These are phyloP conservation scores for Sugiyamaella qingdaonensis DNA, from an alignment of 805 yeast species.

Conservation along the genomic window DNA sequence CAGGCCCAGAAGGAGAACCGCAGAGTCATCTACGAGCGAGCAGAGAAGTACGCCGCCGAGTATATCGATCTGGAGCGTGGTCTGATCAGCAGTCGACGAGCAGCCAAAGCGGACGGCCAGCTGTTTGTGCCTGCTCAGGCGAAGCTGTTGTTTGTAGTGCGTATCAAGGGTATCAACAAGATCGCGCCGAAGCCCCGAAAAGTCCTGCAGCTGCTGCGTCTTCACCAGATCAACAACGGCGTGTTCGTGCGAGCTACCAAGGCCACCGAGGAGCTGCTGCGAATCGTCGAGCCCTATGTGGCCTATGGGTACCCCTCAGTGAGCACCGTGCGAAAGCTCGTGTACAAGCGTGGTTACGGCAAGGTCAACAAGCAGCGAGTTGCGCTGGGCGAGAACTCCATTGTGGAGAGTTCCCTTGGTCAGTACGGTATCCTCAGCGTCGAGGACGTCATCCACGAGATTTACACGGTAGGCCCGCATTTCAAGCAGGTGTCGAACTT, in stretches of 20 bases:
- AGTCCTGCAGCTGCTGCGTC: slow-evolving; percentile 72
- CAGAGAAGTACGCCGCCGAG: slow-evolving; percentile 93
- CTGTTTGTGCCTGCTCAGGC: slow-evolving; percentile 92
- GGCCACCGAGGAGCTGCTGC: slow-evolving; percentile 72
- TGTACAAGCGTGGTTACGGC: slow-evolving; percentile 84
- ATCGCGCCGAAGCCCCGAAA: slow-evolving; percentile 81
- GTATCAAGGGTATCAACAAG: slow-evolving; percentile 99
- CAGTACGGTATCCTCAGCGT: slow-evolving; percentile 70
- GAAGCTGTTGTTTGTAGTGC: slow-evolving; percentile 89
- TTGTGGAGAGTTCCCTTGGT: slow-evolving; percentile 68
- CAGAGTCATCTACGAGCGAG: slow-evolving; percentile 75
- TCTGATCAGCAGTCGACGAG: slow-evolving; percentile 75
- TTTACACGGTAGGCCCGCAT: slow-evolving; percentile 78
- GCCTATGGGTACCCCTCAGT: slow-evolving; percentile 79
- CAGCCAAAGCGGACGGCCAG: slow-evolving; percentile 89
- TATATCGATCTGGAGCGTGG: slow-evolving; percentile 90
- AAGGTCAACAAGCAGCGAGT: slow-evolving; percentile 76
- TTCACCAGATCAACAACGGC: slow-evolving; percentile 76
- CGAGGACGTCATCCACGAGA: slow-evolving; percentile 79
- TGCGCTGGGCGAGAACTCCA: slow-evolving; percentile 63
- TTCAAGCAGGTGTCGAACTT: slow-evolving; percentile 83
- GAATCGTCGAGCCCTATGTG: slow-evolving; percentile 76
- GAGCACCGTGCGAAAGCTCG: slow-evolving; percentile 65
- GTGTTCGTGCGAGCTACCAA: slow-evolving; percentile 74
- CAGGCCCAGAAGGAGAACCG: slow-evolving; percentile 25